These are phyloP conservation scores for Cyberlindnera euphorbiiphila DNA, from an alignment of 805 yeast genomes.

Conservation along the genomic window DNA sequence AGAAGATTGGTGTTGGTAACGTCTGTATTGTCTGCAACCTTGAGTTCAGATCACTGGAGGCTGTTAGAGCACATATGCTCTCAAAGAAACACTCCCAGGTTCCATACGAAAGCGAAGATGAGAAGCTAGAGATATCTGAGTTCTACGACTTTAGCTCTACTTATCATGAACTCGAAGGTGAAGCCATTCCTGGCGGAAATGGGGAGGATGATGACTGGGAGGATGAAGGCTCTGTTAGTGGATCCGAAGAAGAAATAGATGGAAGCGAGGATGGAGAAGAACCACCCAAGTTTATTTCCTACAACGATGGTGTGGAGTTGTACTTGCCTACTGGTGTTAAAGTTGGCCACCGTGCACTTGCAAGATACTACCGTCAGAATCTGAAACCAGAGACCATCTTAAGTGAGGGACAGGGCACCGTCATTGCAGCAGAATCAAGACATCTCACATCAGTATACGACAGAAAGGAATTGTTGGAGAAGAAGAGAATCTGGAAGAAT, in stretches of 20 bases:
- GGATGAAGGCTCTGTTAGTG: slow-evolving; percentile 36
- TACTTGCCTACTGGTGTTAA: slow-evolving; percentile 79
- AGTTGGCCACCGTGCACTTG: slow-evolving; percentile 83
- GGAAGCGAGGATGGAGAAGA: slow-evolving; percentile 37
- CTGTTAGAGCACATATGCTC: slow-evolving; percentile 88
- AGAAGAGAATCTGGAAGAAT: slow-evolving; percentile 69
- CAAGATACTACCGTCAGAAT: slow-evolving; percentile 75
- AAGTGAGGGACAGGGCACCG: slow-evolving; percentile 79
- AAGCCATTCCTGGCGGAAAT: slow-evolving; percentile 28
- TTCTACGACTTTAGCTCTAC: slow-evolving; percentile 86
- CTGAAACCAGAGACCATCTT: slow-evolving; percentile 52
- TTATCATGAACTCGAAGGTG: slow-evolving; percentile 37
- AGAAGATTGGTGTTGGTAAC: slow-evolving; percentile 89
- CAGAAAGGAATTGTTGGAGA: slow-evolving; percentile 43
- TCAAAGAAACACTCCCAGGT: slow-evolving; percentile 83
- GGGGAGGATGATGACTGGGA: slow-evolving; percentile 31
- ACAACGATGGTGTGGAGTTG: slow-evolving; percentile 63
- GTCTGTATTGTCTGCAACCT: slow-evolving; percentile 80
- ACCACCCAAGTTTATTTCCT: slow-evolving; percentile 40
- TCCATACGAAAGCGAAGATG: slow-evolving; percentile 84
- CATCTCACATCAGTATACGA: slow-evolving; percentile 35
- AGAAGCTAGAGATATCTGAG: slow-evolving; percentile 82
- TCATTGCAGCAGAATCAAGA: slow-evolving; percentile 81
- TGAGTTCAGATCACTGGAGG: slow-evolving; percentile 81
- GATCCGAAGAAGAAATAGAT: slow-evolving; percentile 30